Conservation (phyloP, 371 early-diverging fungal species). For the Mortierella sp. region DNA sequence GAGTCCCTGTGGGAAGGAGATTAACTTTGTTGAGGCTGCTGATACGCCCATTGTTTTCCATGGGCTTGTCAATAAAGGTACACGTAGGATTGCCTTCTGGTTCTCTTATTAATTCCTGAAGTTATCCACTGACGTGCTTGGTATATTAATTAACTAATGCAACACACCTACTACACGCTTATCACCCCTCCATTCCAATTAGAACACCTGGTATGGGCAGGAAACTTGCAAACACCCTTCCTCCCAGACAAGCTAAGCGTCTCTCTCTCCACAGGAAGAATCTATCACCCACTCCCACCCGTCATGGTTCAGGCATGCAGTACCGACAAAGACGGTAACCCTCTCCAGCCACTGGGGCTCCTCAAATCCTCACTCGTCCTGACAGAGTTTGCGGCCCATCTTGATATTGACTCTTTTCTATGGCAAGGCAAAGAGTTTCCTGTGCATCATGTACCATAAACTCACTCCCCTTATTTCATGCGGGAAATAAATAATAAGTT, state of each 20-base stretch:
- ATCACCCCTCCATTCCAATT: not conserved
- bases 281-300: constrained; percentile 47
- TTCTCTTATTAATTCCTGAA: not conserved
- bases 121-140: not conserved
- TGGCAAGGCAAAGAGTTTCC: constrained; percentile 41
- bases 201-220: constrained; percentile 50
- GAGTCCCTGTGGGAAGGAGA: constrained; percentile 51
- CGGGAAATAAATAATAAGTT: not conserved
- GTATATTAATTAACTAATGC: not conserved
- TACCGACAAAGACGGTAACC: not conserved
- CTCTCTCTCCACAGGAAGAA: constrained; percentile 38
- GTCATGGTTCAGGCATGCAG: not conserved
- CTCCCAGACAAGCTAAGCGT: constrained; percentile 39
- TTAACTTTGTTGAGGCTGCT: constrained; percentile 56
- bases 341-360: constrained; percentile 24
- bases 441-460: not conserved
- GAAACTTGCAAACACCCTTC: constrained; percentile 40
- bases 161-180: not conserved
- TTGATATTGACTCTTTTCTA: constrained; percentile 26
- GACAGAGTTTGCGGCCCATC: constrained; percentile 33
- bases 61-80: constrained; percentile 7
- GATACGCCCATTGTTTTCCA: constrained; percentile 54
- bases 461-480: not conserved
- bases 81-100: constrained; percentile 15
- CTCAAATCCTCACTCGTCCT: constrained; percentile 51